Evolutionary conservation across 768 basidiomycete species (phyloP), one percentile per base, ranked within the genome.

Genomic region (Paxillus involutus): DNA sequence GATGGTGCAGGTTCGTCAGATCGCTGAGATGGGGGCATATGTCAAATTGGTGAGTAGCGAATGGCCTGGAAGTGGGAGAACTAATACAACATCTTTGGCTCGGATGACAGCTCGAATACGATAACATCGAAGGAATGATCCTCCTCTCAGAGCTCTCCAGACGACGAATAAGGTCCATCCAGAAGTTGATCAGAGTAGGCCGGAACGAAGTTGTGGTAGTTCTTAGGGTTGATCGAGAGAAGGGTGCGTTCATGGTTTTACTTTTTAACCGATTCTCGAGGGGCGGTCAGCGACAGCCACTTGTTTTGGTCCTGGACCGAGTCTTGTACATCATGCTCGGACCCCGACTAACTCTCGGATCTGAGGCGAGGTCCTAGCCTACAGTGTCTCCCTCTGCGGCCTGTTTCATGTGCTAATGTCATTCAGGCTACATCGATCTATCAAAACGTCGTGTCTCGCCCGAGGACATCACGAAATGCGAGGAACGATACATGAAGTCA

Each of bases 81-180:
- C 3, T 5, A 48, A 41, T 12, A 11, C 26, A 26, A 26, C 26
- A 26, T 26, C 2, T 26, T 26, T 26, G 26, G 26, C 21, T 7
- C 26, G 11, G 33, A 29, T 44, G 14, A 44, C 61, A 97, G 95
- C 88, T 98, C 63, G 96, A 98, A 73, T 98, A 99, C 67, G 96
- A 99, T 72, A 95, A 95, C 69, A 97, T 95, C 49, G 97, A 99
- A 71, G 97, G 97, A 61, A 99, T 99, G 97, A 99, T 99, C 62
- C 75, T 98, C 12, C 86, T 99, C n/a, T 97, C 97, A 2, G 97
- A 98, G 70, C 86, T 99, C 2, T 98, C 95, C 5, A 77, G 97
- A 63, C 81, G 97, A 64, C 96, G 96, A 65, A 99, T 99, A 65
- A 75, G 96, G 61, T 95, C 92, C 7, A 97, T 99, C 30, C 96